Evolutionary conservation across 352 stramenopile species (phyloP).

Genomic region (Pythium inflatum): DNA sequence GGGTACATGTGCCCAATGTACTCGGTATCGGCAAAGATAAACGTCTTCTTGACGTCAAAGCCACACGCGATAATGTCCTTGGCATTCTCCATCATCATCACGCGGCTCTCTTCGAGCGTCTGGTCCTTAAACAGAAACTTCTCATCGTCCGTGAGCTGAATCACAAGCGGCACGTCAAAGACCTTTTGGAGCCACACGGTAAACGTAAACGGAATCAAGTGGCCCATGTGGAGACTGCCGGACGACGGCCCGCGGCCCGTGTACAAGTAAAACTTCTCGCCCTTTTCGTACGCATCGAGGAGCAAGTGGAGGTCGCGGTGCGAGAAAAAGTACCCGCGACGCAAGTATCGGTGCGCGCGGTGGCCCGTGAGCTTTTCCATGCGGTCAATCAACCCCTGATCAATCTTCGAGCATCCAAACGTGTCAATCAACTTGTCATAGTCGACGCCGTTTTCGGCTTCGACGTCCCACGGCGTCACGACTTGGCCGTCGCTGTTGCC

Average conservation of each 20-base stretch:
- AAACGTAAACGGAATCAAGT: constrained; percentile 99
- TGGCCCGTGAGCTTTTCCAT: constrained; percentile 96
- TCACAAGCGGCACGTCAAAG: constrained; percentile 99
- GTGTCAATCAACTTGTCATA: constrained; percentile 99
- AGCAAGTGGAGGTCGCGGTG: constrained; percentile 98
- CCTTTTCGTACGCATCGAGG: constrained; percentile 95
- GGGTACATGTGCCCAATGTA: constrained; percentile 99
- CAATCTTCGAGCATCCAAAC: constrained; percentile 97
- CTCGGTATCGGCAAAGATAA: constrained; percentile 99
- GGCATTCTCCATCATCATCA: constrained; percentile 98
- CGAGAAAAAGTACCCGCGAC: constrained; percentile 99
- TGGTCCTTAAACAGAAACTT: constrained; percentile 99
- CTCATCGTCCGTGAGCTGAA: constrained; percentile 99
- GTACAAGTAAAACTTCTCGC: constrained; percentile 99
- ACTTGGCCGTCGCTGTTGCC: constrained; percentile 69
- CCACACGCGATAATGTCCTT: constrained; percentile 99
- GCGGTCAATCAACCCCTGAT: constrained; percentile 90
- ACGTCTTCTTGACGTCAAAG: constrained; percentile 97
- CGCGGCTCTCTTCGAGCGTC: constrained; percentile 85
- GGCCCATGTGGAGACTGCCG: constrained; percentile 98
- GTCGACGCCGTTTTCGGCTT: constrained; percentile 97
- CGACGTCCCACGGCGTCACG: constrained; percentile 93
- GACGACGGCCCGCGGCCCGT: constrained; percentile 98
- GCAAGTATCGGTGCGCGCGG: constrained; percentile 96
- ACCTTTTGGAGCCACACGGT: constrained; percentile 98